Conservation (phyloP, 345 rosid genomes). For the Arabidopsis suecica region DNA sequence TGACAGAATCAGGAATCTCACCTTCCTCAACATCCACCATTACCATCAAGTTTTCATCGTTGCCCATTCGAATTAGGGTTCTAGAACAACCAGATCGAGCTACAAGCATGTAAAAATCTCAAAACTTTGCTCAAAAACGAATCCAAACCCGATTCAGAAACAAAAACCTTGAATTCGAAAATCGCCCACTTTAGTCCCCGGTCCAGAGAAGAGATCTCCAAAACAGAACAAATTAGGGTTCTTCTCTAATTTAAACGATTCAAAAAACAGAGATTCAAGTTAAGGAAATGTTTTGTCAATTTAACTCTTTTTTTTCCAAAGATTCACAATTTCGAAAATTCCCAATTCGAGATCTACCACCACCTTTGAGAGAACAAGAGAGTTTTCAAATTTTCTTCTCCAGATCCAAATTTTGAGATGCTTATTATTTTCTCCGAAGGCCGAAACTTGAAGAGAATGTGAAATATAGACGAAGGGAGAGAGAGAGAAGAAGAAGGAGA, state of each 20-base stretch:
- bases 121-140: not conserved
- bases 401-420: constrained; percentile 15
- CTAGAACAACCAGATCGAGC: constrained; percentile 44
- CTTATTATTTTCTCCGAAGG: constrained; percentile 13
- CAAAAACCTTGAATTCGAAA: constrained; percentile 2
- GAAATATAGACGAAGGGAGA: not conserved
- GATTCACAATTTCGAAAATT: constrained; percentile 27
- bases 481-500: constrained; percentile 27
- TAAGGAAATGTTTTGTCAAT: constrained; percentile 14
- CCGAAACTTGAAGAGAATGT: constrained; percentile 26
- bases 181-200: not conserved
- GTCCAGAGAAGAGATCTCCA: constrained; percentile 29
- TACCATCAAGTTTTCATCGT: constrained; percentile 49
- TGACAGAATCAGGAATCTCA: constrained; percentile 71
- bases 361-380: constrained; percentile 3
- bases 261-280: constrained; percentile 35
- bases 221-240: constrained; percentile 36
- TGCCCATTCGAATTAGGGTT: constrained; percentile 53
- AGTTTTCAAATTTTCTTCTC: constrained; percentile 13
- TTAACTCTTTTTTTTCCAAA: not conserved
- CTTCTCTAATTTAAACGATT: constrained; percentile 23
- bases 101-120: constrained; percentile 36
- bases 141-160: constrained; percentile 11
- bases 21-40: constrained; percentile 84
- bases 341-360: constrained; percentile 29